Percentiles rank a stretch among this genome's conserved stretches.
These are phyloP conservation scores for Acacia melanoxylon DNA, from an alignment of 306 rosid genomes.

Conservation along the genomic window DNA sequence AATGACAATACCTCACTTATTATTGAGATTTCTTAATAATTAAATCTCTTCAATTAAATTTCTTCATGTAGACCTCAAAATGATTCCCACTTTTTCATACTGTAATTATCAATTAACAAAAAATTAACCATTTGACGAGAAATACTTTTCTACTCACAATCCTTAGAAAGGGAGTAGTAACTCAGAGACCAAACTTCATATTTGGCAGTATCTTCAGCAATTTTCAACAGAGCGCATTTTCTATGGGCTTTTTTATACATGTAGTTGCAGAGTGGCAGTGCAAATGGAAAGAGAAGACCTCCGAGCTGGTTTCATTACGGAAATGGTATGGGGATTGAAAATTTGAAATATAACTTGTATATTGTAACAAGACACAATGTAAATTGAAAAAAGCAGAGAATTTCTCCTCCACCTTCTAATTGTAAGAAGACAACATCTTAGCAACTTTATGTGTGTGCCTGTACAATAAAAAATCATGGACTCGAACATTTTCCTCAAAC, in stretches of 20 bases:
- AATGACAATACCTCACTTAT: too few relatives aligned
- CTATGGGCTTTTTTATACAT: background rate
- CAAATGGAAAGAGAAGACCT: background rate
- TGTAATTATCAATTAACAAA: background rate
- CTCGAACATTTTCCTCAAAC: constrained; percentile 32
- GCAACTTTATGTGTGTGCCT: constrained; percentile 41
- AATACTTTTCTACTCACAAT: background rate
- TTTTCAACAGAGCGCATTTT: background rate
- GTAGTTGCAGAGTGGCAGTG: background rate
- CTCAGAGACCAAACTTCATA: background rate
- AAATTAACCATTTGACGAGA: background rate
- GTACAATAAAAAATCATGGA: constrained; percentile 37
- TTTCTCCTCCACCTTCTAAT: constrained; percentile 7
- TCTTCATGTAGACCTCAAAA: too few relatives aligned
- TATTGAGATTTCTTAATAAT: too few relatives aligned
- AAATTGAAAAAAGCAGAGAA: constrained; percentile 19
- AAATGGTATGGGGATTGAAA: background rate
- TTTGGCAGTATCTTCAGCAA: background rate
- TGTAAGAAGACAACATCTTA: constrained; percentile 18
- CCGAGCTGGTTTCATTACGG: background rate
- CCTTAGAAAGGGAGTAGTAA: too few relatives aligned
- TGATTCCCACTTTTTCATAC: background rate
- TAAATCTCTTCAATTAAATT: too few relatives aligned
- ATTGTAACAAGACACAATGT: background rate
- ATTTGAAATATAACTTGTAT: background rate